These are phyloP conservation scores for Podospora fimiseda DNA, from an alignment of 495 filamentous ascomycete genomes.

Conservation along the genomic window DNA sequence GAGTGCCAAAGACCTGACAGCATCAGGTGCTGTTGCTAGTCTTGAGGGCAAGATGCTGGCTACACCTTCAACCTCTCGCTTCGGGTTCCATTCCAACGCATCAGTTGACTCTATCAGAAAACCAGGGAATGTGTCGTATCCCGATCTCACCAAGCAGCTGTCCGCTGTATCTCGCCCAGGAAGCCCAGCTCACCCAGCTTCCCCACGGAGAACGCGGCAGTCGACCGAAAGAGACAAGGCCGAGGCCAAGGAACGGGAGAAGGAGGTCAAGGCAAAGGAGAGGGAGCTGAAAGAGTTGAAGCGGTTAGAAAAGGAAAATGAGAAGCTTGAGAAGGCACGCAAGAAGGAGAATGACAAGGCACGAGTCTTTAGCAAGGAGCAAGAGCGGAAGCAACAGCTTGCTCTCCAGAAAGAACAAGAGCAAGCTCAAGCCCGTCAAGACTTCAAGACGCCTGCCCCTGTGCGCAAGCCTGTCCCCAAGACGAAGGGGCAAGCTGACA, in stretches of 20 bases:
- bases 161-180: constrained; percentile 23
- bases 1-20: constrained; percentile 75
- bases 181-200: constrained; percentile 41
- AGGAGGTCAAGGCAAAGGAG: constrained; percentile 56
- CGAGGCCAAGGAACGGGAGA: constrained; percentile 58
- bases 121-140: constrained; percentile 35
- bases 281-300: constrained; percentile 49
- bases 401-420: constrained; percentile 40
- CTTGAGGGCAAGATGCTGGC: constrained; percentile 59
- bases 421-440: constrained; percentile 11
- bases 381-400: constrained; percentile 44
- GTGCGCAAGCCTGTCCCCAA: constrained; percentile 16
- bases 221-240: constrained; percentile 64
- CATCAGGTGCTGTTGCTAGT: constrained; percentile 69
- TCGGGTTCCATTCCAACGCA: constrained; percentile 27
- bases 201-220: constrained; percentile 57
- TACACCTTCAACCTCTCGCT: constrained; percentile 35
- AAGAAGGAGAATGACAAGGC: constrained; percentile 57
- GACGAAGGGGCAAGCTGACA: constrained; percentile 43
- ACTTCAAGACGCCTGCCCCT: constrained; percentile 22
- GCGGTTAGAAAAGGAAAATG: constrained; percentile 48
- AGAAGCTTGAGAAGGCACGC: constrained; percentile 49
- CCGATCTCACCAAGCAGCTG: constrained; percentile 35
- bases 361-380: constrained; percentile 57
- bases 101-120: constrained; percentile 37